Percentiles rank a stretch among this genome's conserved stretches.
Evolutionary conservation across 345 rosid species (phyloP).

Genomic region (Nephelium lappaceum): DNA sequence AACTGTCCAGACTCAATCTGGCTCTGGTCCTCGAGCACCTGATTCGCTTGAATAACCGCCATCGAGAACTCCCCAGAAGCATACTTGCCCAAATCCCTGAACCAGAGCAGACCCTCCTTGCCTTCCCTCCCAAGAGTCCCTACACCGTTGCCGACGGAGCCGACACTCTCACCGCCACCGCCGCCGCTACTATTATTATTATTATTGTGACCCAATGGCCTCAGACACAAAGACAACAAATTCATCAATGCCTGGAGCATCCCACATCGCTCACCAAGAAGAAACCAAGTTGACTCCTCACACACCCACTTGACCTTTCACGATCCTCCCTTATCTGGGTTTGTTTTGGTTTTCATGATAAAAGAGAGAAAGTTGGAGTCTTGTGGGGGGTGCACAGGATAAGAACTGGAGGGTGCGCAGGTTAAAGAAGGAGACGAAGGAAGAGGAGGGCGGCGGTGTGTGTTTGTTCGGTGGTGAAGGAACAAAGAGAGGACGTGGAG

Average conservation of each 20-base stretch:
- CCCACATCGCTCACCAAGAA: slow-evolving; percentile 70
- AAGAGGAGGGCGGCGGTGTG: slow-evolving; percentile 31
- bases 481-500: slow-evolving; percentile 40
- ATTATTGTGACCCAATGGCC: slow-evolving; percentile 62
- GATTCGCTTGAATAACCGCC: slow-evolving; percentile 93
- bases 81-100: slow-evolving; percentile 67
- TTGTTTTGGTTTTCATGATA: slow-evolving; percentile 19
- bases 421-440: slow-evolving; percentile 22
- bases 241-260: slow-evolving; percentile 92
- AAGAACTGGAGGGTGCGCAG: slow-evolving; percentile 27
- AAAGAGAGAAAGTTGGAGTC: slow-evolving; percentile 25
- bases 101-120: slow-evolving; percentile 82
- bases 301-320: slow-evolving; percentile 12
- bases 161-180: slow-evolving; percentile 25
- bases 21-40: slow-evolving; percentile 83
- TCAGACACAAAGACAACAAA: slow-evolving; percentile 76
- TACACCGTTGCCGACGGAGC: slow-evolving; percentile 15
- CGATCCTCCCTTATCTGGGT: slow-evolving; percentile 15
- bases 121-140: slow-evolving; percentile 50
- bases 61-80: slow-evolving; percentile 81
- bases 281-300: slow-evolving; percentile 32
- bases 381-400: slow-evolving; percentile 4
- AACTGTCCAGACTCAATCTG: slow-evolving; percentile 89
- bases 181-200: background rate
- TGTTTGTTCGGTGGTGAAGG: slow-evolving; percentile 70